phyloP scores from a whole-genome alignment of 2,329 filamentous ascomycete genomes.

The Stachybotrys echinatus region DNA sequence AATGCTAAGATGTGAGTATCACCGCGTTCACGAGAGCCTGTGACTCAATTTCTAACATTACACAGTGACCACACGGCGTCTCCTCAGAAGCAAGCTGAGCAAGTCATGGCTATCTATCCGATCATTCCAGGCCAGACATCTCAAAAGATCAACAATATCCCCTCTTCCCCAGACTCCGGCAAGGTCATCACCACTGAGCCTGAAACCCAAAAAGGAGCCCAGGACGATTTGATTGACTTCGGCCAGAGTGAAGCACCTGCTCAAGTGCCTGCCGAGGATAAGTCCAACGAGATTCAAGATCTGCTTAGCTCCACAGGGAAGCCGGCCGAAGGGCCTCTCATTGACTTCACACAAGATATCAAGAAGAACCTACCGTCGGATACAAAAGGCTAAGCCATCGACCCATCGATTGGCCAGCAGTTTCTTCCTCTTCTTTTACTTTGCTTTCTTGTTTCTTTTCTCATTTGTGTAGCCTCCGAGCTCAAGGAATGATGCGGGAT shows the following conservation, averaged over 20 bases:
- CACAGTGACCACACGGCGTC: constrained; percentile 37
- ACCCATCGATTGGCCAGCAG: background rate
- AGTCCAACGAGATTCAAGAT: constrained; percentile 32
- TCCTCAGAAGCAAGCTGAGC: constrained; percentile 66
- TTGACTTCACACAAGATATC: constrained; percentile 53
- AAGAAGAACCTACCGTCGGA: constrained; percentile 40
- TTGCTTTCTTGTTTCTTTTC: background rate
- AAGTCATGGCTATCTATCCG: constrained; percentile 82
- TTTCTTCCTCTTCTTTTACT: no score
- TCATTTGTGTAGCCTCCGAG: background rate
- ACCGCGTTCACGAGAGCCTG: background rate
- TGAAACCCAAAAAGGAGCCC: constrained; percentile 8
- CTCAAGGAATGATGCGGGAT: constrained; percentile 2
- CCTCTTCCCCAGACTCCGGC: constrained; percentile 27
- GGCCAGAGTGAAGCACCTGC: constrained; percentile 27
- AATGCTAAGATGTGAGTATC: constrained; percentile 71
- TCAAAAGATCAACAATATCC: constrained; percentile 49
- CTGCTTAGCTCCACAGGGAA: constrained; percentile 44
- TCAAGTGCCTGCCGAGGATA: constrained; percentile 2
- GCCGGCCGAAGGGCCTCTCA: constrained; percentile 41
- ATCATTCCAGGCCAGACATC: constrained; percentile 72
- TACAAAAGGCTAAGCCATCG: constrained; percentile 14
- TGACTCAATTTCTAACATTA: constrained; percentile 11
- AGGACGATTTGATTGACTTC: constrained; percentile 51
- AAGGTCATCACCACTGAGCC: constrained; percentile 10